Percentiles rank a stretch among this genome's conserved stretches.
phyloP scores from a whole-genome alignment of 2,329 filamentous ascomycete species.

The Monosporascus sp. region DNA sequence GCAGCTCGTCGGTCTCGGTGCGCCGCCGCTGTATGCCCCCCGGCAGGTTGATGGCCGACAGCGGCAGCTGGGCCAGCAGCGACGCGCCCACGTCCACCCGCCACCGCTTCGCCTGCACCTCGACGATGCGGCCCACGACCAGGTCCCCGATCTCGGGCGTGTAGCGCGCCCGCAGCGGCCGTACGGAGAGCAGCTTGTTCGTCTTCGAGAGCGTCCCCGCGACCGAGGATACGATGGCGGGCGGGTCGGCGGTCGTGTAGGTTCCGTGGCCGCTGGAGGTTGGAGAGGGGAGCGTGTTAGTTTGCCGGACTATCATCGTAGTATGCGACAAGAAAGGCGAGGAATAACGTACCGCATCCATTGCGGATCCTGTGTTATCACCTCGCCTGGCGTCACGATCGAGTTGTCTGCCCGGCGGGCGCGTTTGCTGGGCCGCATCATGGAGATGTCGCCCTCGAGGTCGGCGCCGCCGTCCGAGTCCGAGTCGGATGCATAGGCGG shows the following conservation, averaged over 20 bases:
- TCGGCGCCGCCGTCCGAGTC: conserved; percentile 41
- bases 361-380: conserved; percentile 86
- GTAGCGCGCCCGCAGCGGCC: conserved; percentile 86
- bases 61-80: conserved; percentile 76
- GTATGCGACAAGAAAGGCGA: background rate
- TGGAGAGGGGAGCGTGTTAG: conserved; percentile 2
- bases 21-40: conserved; percentile 87
- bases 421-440: conserved; percentile 36
- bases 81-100: conserved; percentile 89
- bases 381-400: conserved; percentile 83
- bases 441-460: conserved; percentile 39
- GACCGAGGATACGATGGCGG: conserved; percentile 80
- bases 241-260: conserved; percentile 58
- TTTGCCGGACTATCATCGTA: background rate
- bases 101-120: conserved; percentile 92
- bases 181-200: conserved; percentile 92
- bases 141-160: conserved; percentile 94
- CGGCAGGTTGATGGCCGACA: conserved; percentile 89
- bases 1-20: conserved; percentile 93
- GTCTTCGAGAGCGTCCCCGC: conserved; percentile 87
- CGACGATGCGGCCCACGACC: conserved; percentile 86
- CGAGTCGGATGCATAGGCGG: conserved; percentile 11
- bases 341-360: conserved; percentile 70
- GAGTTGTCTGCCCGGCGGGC: conserved; percentile 27
- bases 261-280: conserved; percentile 79